A percentile compares a stretch with the other conserved stretches of the same genome.
These are phyloP conservation scores for Gossypium bickii DNA, from an alignment of 345 rosid species.

Conservation along the genomic window DNA sequence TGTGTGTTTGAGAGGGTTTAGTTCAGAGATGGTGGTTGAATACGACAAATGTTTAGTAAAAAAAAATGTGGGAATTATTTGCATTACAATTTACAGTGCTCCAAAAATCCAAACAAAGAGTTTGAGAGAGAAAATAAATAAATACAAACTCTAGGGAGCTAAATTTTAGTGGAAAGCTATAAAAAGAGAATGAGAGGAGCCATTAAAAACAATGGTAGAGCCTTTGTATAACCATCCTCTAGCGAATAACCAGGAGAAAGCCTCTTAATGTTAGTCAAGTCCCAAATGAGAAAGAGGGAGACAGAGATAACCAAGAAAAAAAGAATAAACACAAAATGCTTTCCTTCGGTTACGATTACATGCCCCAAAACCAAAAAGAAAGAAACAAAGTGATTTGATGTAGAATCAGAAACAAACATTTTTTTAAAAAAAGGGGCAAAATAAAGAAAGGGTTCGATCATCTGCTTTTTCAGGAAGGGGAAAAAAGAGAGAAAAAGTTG, in stretches of 20 bases:
- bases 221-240: not conserved
- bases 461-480: not conserved
- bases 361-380: not conserved
- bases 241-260: constrained; percentile 21
- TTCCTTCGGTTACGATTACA: not conserved
- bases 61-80: not conserved
- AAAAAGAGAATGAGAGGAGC: not conserved
- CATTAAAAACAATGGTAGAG: not conserved
- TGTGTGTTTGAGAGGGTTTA: not conserved
- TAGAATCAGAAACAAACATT: not conserved
- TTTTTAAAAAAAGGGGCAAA: not conserved
- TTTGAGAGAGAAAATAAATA: not conserved
- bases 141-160: not conserved
- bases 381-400: not conserved
- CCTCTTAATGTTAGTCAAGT: constrained; percentile 20
- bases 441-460: not conserved
- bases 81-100: not conserved
- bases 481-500: not conserved
- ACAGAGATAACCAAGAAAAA: not conserved
- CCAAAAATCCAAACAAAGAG: not conserved
- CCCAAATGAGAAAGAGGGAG: not conserved
- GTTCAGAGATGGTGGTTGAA: not conserved
- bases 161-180: not conserved
- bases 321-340: not conserved
- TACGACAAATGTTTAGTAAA: not conserved